Percentiles rank a stretch among this genome's conserved stretches.
Conservation (phyloP, 768 basidiomycete genomes). For the Boletus fagicola region DNA sequence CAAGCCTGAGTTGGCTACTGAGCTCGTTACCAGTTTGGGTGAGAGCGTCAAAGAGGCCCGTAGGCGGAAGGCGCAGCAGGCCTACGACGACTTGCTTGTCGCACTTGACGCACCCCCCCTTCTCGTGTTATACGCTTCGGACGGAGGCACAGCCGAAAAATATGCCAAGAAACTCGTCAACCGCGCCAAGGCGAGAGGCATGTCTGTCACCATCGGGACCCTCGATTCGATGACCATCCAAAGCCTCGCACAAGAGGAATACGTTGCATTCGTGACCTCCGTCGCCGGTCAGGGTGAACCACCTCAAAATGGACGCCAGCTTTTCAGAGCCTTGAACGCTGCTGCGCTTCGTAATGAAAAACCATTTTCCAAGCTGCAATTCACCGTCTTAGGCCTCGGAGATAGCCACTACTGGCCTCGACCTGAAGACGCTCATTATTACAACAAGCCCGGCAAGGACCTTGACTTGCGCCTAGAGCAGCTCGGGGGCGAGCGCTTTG, state of each 20-base stretch:
- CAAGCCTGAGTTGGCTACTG: constrained; percentile 74
- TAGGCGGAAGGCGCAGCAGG: constrained; percentile 73
- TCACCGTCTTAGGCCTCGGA: constrained; percentile 90
- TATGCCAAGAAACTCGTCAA: constrained; percentile 83
- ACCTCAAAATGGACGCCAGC: constrained; percentile 91
- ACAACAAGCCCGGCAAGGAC: constrained; percentile 95
- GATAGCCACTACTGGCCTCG: constrained; percentile 99
- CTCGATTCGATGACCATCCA: constrained; percentile 82
- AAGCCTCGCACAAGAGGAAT: constrained; percentile 65
- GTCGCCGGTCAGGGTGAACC: constrained; percentile 97
- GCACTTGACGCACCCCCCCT: constrained; percentile 88
- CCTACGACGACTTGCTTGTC: constrained; percentile 80
- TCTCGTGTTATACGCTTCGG: constrained; percentile 89
- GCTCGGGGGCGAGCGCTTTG: constrained; percentile 77
- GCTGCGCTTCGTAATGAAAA: constrained; percentile 49
- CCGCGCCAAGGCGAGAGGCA: constrained; percentile 80
- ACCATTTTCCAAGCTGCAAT: constrained; percentile 63
- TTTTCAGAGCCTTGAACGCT: constrained; percentile 83
- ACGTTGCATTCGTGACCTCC: constrained; percentile 87
- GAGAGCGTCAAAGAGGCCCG: constrained; percentile 82
- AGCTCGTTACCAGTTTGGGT: constrained; percentile 82
- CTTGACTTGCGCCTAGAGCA: constrained; percentile 76
- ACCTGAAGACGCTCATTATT: constrained; percentile 94
- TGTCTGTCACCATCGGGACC: constrained; percentile 70
- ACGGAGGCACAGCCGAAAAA: constrained; percentile 96